phyloP scores from a whole-genome alignment of 441 rosid species.

The Adansonia gregorii region DNA sequence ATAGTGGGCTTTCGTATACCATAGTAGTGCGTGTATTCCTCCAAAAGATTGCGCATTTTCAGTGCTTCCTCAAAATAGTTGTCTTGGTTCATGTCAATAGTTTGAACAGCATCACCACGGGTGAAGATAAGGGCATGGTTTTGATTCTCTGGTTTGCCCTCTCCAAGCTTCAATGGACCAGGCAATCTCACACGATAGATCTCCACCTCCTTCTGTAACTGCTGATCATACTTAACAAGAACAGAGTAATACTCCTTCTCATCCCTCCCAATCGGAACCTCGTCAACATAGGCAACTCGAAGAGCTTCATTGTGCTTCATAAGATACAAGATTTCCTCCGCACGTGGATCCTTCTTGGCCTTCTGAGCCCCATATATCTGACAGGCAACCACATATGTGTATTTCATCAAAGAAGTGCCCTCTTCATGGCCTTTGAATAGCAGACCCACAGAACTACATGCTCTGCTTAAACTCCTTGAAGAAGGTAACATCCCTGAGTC shows the following conservation, averaged over 20 bases:
- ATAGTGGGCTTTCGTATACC: conserved; percentile 74
- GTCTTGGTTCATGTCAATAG: conserved; percentile 85
- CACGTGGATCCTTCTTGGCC: conserved; percentile 67
- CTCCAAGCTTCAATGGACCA: conserved; percentile 73
- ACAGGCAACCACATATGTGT: conserved; percentile 68
- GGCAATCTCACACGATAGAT: conserved; percentile 72
- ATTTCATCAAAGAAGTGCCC: conserved; percentile 67
- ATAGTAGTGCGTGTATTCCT: conserved; percentile 52
- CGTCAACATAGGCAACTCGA: conserved; percentile 79
- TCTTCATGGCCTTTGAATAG: conserved; percentile 64
- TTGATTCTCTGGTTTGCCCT: conserved; percentile 79
- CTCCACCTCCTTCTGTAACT: conserved; percentile 60
- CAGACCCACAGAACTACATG: conserved; percentile 51
- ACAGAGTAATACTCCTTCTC: conserved; percentile 61
- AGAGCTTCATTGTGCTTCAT: conserved; percentile 71
- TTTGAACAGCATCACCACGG: conserved; percentile 79
- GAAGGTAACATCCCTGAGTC: conserved; percentile 48
- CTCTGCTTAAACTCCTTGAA: conserved; percentile 48
- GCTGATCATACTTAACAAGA: conserved; percentile 64
- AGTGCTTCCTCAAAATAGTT: conserved; percentile 77
- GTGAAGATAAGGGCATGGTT: conserved; percentile 76
- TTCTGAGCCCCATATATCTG: conserved; percentile 75
- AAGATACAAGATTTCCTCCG: conserved; percentile 59
- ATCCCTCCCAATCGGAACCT: conserved; percentile 53
- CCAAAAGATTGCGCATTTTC: conserved; percentile 69